These are phyloP conservation scores for Paxillus ammoniavirescens DNA, from an alignment of 768 basidiomycete genomes.

Conservation along the genomic window DNA sequence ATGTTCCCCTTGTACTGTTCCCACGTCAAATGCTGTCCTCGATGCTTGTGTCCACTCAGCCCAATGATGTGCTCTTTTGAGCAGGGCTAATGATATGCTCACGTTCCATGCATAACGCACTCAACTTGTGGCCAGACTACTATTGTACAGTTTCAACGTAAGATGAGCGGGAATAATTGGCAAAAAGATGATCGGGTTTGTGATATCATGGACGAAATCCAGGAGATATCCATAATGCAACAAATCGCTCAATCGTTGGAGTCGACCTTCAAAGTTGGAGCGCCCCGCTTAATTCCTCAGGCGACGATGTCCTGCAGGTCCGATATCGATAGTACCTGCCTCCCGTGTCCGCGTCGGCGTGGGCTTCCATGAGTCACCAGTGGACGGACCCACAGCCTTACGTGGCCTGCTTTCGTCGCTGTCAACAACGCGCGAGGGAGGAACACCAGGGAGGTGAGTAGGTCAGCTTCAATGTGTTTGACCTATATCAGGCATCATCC, in stretches of 20 bases:
- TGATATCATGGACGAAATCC: slow-evolving; percentile 6
- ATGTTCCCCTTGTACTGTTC: too few relatives aligned
- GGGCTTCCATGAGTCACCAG: slow-evolving; percentile 40
- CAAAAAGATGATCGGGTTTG: background rate
- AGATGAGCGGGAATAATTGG: background rate
- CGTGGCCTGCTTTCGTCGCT: slow-evolving; percentile 69
- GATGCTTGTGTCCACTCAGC: background rate
- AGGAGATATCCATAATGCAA: slow-evolving; percentile 9
- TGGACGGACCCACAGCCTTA: slow-evolving; percentile 85
- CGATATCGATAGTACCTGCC: slow-evolving; percentile 30
- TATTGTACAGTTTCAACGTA: too few relatives aligned
- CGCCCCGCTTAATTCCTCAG: background rate
- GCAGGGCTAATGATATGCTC: too few relatives aligned
- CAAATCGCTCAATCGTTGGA: slow-evolving; percentile 11
- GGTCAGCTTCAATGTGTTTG: slow-evolving; percentile 78
- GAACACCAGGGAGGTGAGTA: slow-evolving; percentile 73
- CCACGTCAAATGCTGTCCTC: background rate
- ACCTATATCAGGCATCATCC: slow-evolving; percentile 42
- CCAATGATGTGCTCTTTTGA: too few relatives aligned
- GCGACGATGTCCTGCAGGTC: slow-evolving; percentile 27
- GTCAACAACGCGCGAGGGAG: slow-evolving; percentile 79
- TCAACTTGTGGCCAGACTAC: too few relatives aligned
- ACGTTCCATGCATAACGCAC: too few relatives aligned
- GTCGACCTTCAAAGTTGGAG: too few relatives aligned
- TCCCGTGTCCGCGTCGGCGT: slow-evolving; percentile 29